Evolutionary conservation across 1,284 basidiomycete genomes (phyloP), one percentile per base, ranked within the genome.

Genomic region (Pascua sp.): DNA sequence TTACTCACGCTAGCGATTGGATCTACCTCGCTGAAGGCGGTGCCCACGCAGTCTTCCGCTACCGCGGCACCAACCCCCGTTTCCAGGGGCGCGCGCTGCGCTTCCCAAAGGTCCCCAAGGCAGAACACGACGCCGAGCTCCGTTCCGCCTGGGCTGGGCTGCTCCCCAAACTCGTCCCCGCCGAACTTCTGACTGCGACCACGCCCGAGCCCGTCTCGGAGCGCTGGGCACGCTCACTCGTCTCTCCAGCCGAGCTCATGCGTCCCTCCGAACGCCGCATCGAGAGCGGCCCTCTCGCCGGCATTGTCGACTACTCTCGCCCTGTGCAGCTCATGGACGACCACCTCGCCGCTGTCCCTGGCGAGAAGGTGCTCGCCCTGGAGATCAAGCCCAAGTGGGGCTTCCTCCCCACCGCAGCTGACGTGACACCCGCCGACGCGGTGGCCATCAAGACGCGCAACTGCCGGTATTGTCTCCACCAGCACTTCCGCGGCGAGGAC

Each of bases 301-400:
- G 68, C 66, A n/a, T 80, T 77, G 53, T 77, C 57, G 49, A 85
- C 56, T 87, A 81, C 16, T 80, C 88, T 8, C 77, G 90, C n/a
- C 87, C 86, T 3, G 87, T 86, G 5, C 61, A 70, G 40, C 56
- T 79, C 24, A 70, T 79, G 61, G 67, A 72, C 44, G 86, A 91
- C 76, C 81, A 90, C 38, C 81, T 89, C 12, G 84, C 85, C 11
- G 80, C 15, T 49, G 49, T 51, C 18, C 49, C 44, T 15, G 59
- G 56, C 16, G 51, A 64, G 32, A 62, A 51, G 45, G 61, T 70
- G 39, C 76, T 90, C 49, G 84, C 87, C 7, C 81, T 93, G 11
- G 92, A 95, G 77, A 90, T 95, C 76, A 95, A 96, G 92, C 92
- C 92, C 46, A 96, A 96, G 80, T 96, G 92, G 91, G 91, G 86